These are phyloP conservation scores for Coccomyxa subellipsoidea DNA, from an alignment of 163 green algal genomes.

Conservation along the genomic window DNA sequence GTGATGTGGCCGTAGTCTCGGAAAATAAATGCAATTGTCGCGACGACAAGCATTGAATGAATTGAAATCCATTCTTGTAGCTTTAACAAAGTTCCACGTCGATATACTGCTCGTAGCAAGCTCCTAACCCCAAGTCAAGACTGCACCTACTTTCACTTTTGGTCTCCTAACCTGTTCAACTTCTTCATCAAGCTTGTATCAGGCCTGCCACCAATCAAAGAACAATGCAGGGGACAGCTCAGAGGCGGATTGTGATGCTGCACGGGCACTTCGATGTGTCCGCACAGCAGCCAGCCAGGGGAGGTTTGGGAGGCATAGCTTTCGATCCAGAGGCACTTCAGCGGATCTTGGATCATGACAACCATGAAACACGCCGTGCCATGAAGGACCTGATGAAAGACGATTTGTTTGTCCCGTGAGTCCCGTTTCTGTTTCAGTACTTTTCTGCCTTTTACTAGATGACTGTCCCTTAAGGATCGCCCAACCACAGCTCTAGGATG, in stretches of 20 bases:
- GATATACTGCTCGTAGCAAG: too few relatives aligned
- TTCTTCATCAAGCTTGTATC: too few relatives aligned
- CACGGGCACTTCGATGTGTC: background rate
- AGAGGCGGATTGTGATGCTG: background rate
- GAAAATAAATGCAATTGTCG: too few relatives aligned
- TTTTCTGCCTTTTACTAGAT: background rate
- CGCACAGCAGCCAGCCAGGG: background rate
- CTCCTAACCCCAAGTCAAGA: too few relatives aligned
- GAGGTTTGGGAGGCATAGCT: background rate
- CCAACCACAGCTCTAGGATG: background rate
- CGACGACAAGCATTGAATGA: too few relatives aligned
- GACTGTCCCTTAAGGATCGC: background rate
- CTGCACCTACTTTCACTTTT: too few relatives aligned
- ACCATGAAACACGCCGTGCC: slow-evolving; percentile 48
- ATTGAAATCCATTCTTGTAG: too few relatives aligned
- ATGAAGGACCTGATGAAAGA: slow-evolving; percentile 80
- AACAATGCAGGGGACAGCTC: background rate
- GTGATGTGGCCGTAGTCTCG: background rate
- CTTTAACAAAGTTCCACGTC: too few relatives aligned
- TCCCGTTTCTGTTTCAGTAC: background rate
- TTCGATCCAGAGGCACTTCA: slow-evolving; percentile 45
- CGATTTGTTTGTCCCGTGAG: slow-evolving; percentile 70
- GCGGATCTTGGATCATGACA: slow-evolving; percentile 81
- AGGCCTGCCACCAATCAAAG: too few relatives aligned
- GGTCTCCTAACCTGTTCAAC: too few relatives aligned